These are phyloP conservation scores for Sideroxylon spinosum DNA, from an alignment of 179 eudicot genomes.

Conservation along the genomic window DNA sequence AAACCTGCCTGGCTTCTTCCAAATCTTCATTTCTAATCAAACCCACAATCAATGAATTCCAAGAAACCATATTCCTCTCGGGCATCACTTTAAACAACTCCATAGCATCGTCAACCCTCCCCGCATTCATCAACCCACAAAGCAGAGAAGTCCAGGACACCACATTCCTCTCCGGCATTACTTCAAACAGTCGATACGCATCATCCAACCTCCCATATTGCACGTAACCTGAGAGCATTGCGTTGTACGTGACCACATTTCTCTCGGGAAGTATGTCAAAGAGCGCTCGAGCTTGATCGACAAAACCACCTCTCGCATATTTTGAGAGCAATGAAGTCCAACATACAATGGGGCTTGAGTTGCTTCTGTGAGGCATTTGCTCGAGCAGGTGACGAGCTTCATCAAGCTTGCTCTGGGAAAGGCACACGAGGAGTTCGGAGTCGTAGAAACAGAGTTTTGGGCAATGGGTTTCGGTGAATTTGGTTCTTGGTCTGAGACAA, in stretches of 20 bases:
- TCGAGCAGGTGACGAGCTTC: conserved; percentile 38
- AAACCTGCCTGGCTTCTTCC: conserved; percentile 36
- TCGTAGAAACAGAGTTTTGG: conserved; percentile 21
- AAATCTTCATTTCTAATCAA: conserved; percentile 34
- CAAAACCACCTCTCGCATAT: conserved; percentile 27
- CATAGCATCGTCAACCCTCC: conserved; percentile 34
- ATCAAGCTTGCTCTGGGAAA: conserved; percentile 18
- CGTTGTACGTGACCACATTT: conserved; percentile 39
- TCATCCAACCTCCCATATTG: conserved; percentile 29
- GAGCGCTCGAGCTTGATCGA: conserved; percentile 29
- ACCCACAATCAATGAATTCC: conserved; percentile 44
- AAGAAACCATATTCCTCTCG: conserved; percentile 41
- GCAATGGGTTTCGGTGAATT: neutral
- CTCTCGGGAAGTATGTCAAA: conserved; percentile 36
- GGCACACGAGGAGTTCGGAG: conserved; percentile 20
- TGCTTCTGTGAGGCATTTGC: conserved; percentile 30
- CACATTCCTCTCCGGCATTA: conserved; percentile 39
- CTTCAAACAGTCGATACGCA: conserved; percentile 32
- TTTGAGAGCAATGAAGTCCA: conserved; percentile 41
- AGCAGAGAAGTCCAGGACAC: conserved; percentile 48
- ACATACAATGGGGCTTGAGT: conserved; percentile 22
- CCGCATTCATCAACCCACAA: conserved; percentile 33
- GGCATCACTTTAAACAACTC: conserved; percentile 38
- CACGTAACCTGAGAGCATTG: conserved; percentile 41
- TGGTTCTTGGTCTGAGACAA: neutral